phyloP scores from a whole-genome alignment of 2,329 filamentous ascomycete species.

The Trichoderma sp. region DNA sequence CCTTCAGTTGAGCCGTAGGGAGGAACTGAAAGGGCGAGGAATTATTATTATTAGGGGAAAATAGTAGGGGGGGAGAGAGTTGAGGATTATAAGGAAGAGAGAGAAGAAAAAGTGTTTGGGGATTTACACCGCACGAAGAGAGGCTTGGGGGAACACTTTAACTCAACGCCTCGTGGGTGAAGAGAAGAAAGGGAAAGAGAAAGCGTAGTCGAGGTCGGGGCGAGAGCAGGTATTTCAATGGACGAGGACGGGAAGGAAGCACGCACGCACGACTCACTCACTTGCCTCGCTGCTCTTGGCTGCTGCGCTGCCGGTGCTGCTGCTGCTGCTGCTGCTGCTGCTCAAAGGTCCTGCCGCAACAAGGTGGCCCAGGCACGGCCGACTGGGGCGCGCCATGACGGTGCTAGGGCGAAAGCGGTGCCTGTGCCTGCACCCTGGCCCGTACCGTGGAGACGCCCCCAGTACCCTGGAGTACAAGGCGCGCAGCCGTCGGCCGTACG shows the following conservation, averaged over 20 bases:
- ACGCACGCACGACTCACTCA: constrained; percentile 4
- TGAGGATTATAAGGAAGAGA: constrained; percentile 27
- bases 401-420: constrained; percentile 29
- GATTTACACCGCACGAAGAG: constrained; percentile 51
- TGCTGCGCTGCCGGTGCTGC: no score
- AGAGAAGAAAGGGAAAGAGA: constrained; percentile 42
- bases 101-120: constrained; percentile 31
- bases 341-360: constrained; percentile 1
- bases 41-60: constrained; percentile 29
- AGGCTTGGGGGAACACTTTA: constrained; percentile 40
- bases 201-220: constrained; percentile 34
- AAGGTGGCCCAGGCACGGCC: constrained; percentile 18
- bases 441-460: no score
- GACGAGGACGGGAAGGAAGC: constrained; percentile 24
- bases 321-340: no score
- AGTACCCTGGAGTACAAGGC: constrained; percentile 26
- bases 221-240: constrained; percentile 48
- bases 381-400: constrained; percentile 26
- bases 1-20: constrained; percentile 10
- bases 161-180: constrained; percentile 55
- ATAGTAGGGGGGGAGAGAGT: constrained; percentile 16
- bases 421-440: background rate
- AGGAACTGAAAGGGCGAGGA: constrained; percentile 27
- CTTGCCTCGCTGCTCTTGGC: no score
- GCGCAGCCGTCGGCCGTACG: constrained; percentile 22